A percentile compares a stretch with the other conserved stretches of the same genome.
phyloP scores from a whole-genome alignment of 208 protist species.

The Leishmania arabica region DNA sequence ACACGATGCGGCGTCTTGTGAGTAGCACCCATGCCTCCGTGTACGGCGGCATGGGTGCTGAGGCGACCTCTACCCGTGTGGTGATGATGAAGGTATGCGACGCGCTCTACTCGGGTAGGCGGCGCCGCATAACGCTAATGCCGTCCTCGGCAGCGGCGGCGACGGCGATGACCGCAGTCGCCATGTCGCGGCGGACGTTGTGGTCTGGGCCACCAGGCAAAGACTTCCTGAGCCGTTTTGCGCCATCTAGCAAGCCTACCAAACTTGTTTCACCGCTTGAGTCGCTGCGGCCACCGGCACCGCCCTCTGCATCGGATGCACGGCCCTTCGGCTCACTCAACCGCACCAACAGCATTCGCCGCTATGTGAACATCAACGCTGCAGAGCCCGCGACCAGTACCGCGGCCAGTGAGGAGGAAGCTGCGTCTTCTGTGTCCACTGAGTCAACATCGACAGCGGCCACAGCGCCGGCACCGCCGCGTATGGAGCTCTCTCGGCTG shows the following conservation, averaged over 20 bases:
- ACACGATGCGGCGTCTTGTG: conserved; percentile 15
- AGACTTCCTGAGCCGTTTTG: conserved; percentile 13
- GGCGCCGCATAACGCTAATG: neutral
- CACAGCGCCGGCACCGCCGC: conserved; percentile 3
- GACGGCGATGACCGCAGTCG: neutral
- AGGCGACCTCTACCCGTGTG: neutral
- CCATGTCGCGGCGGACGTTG: neutral
- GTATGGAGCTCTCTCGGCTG: conserved; percentile 26
- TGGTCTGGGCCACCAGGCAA: conserved; percentile 13
- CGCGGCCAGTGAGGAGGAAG: neutral
- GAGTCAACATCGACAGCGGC: neutral
- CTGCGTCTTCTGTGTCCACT: neutral
- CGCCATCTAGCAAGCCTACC: neutral
- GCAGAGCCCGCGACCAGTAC: neutral
- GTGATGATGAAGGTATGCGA: neutral
- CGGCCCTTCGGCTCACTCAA: conserved; percentile 61
- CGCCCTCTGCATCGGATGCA: conserved; percentile 58
- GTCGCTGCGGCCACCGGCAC: conserved; percentile 39
- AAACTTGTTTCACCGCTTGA: conserved; percentile 39
- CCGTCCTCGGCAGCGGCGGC: neutral
- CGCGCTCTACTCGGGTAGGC: neutral
- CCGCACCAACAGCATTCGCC: conserved; percentile 31
- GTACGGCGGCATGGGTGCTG: neutral
- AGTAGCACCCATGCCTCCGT: neutral
- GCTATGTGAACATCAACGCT: conserved; percentile 46